These are phyloP conservation scores for Globisporangium sylvaticum DNA, from an alignment of 352 stramenopile species.

Conservation along the genomic window DNA sequence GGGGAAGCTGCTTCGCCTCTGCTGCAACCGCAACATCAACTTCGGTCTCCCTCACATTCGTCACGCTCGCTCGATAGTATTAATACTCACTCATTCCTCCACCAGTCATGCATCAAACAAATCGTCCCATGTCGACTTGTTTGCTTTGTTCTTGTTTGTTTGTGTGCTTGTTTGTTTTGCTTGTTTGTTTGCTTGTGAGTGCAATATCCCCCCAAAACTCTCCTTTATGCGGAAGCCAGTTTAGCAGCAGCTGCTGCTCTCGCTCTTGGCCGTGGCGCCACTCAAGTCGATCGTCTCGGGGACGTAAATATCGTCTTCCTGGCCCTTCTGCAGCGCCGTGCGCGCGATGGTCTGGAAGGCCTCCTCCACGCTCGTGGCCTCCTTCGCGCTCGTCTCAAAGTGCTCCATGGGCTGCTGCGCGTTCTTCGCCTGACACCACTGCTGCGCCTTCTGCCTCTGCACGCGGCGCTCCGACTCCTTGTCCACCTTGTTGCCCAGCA, in stretches of 20 bases:
- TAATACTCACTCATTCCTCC: background rate
- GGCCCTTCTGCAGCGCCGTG: slow-evolving; percentile 82
- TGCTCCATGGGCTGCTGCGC: slow-evolving; percentile 90
- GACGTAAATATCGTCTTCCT: slow-evolving; percentile 87
- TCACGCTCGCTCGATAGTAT: background rate
- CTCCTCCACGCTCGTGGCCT: slow-evolving; percentile 95
- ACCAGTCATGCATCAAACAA: background rate
- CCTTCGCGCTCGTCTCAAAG: slow-evolving; percentile 98
- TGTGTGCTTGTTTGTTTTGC: slow-evolving; percentile 2
- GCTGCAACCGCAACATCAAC: no score
- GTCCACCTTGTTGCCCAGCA: slow-evolving; percentile 99
- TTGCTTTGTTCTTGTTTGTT: slow-evolving; percentile 2
- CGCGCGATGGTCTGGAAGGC: slow-evolving; percentile 94
- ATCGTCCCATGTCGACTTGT: background rate
- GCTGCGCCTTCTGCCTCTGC: slow-evolving; percentile 83
- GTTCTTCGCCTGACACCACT: slow-evolving; percentile 92
- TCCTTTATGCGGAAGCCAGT: background rate
- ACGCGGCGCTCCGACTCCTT: slow-evolving; percentile 89
- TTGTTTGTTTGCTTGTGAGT: background rate
- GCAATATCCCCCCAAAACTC: background rate
- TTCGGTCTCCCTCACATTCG: background rate
- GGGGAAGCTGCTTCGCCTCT: no score
- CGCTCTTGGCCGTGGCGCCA: slow-evolving; percentile 57
- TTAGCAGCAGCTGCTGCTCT: slow-evolving; percentile 77
- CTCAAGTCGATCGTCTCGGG: slow-evolving; percentile 85